Percentiles rank a stretch among this genome's conserved stretches.
These are phyloP conservation scores for Syncephalastrum monosporum DNA, from an alignment of 371 early-diverging fungal genomes.

Conservation along the genomic window DNA sequence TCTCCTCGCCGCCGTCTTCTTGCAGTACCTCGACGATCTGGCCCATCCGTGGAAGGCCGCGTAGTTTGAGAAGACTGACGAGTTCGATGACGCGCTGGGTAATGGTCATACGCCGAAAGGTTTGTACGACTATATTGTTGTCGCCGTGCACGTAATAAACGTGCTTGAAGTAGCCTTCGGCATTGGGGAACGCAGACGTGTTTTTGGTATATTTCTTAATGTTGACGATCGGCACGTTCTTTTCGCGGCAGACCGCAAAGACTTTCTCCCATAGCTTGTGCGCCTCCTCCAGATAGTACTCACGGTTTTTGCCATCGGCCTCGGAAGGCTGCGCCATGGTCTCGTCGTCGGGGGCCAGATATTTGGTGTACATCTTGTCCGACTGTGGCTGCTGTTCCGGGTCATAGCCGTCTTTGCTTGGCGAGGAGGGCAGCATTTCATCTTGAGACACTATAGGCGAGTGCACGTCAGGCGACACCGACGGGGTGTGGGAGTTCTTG, in stretches of 20 bases:
- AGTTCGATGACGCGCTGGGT: constrained; percentile 44
- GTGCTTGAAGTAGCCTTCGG: constrained; percentile 48
- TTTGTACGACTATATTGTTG: constrained; percentile 35
- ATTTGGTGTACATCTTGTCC: constrained; percentile 1
- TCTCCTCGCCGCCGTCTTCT: constrained; percentile 26
- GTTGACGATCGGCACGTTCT: constrained; percentile 26
- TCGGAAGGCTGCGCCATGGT: constrained; percentile 6
- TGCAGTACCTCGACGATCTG: constrained; percentile 42
- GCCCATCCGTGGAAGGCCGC: constrained; percentile 31
- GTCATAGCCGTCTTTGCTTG: background rate
- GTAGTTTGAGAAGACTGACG: constrained; percentile 31
- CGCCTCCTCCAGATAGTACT: constrained; percentile 13
- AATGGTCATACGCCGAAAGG: constrained; percentile 45
- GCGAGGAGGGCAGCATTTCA: too few species aligned
- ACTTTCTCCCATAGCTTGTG: constrained; percentile 18
- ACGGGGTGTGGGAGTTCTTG: too few species aligned
- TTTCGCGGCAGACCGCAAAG: constrained; percentile 21
- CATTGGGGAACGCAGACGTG: constrained; percentile 31
- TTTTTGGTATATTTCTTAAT: constrained; percentile 29
- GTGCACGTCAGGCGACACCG: too few species aligned
- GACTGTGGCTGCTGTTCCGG: background rate
- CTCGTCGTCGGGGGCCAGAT: constrained; percentile 13
- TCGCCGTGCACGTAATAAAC: constrained; percentile 35
- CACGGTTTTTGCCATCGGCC: constrained; percentile 1
- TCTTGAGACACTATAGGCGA: too few species aligned